Evolutionary conservation across 179 eudicot species (phyloP), one percentile per base, ranked within the genome.

Genomic region (Spergularia azorica): DNA sequence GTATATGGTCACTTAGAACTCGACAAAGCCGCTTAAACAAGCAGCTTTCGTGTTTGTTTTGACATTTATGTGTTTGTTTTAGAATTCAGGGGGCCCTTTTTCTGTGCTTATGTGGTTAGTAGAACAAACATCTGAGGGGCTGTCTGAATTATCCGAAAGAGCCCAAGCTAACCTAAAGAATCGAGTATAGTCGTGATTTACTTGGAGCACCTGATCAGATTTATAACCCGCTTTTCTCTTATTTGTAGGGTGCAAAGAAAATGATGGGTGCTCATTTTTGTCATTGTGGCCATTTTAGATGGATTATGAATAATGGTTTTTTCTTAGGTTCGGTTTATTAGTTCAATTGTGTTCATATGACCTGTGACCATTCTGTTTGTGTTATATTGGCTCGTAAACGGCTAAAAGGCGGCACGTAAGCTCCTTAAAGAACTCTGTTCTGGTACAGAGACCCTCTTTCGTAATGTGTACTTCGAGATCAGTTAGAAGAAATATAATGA

Each of bases 361-460:
- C 41, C 18, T 95, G 98, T 79, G 98, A 95, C 91, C 93, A 95
- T 17, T 56, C 51, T 12, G 63, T 79, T 38, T 70, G 8, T 6
- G n/a, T 9, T 67, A 32, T 52, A 67, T 59, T 60, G 62, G 55
- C 13, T 14, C 32, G 32, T 26, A 26, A 26, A 26, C 2, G 32
- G 36, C 7, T 67, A 39, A 18, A 58, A 76, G n/a, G n/a, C n/a
- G 11, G 58, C 51, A 43, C 9, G 5, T 2, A 5, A 61, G 6
- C 20, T 71, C 32, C n/a, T 13, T 3, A 41, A 13, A 11, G 26
- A 26, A 15, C 5, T 16, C 66, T 32, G 18, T 39, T 62, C 14
- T 70, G 16, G 41, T 5, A 64, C 38, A n/a, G n/a, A n/a, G 71
- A 18, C 12, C 8, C 63, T 21, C 58, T 3, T 26, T 58, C 8